These are phyloP conservation scores for Lepidium sativum DNA, from an alignment of 345 rosid species.

Conservation along the genomic window DNA sequence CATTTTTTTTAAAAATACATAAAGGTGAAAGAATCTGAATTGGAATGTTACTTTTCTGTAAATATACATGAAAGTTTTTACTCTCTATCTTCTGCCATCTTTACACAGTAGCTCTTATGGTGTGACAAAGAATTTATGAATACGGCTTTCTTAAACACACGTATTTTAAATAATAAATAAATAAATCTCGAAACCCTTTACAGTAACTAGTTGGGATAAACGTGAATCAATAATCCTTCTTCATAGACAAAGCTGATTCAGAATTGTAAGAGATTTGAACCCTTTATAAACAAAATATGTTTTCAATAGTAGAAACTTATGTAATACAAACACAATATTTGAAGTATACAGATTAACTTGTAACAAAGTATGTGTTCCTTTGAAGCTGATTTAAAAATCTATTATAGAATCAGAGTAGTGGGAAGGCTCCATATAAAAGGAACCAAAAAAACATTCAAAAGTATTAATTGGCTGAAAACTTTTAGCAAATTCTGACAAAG, in stretches of 20 bases:
- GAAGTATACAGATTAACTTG: neutral
- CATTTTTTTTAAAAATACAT: neutral
- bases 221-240: too few species aligned
- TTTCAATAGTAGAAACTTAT: too few species aligned
- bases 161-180: neutral
- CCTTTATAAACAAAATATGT: too few species aligned
- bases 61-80: neutral
- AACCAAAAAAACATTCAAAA: constrained; percentile 13
- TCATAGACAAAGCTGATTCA: too few species aligned
- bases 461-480: constrained; percentile 6
- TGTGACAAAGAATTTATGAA: constrained; percentile 10
- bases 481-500: constrained; percentile 23
- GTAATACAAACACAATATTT: neutral
- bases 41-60: neutral
- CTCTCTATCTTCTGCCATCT: constrained; percentile 9
- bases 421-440: constrained; percentile 22
- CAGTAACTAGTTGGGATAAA: too few species aligned
- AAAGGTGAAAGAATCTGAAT: constrained; percentile 10
- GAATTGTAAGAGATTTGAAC: too few species aligned
- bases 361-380: neutral
- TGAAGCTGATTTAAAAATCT: neutral
- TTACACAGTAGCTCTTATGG: constrained; percentile 3
- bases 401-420: constrained; percentile 12
- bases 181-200: too few species aligned
- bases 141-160: neutral